Evolutionary conservation across 1,284 basidiomycete species (phyloP), one percentile per base, ranked within the genome.

Genomic region (Singerocomus rubriflavus): DNA sequence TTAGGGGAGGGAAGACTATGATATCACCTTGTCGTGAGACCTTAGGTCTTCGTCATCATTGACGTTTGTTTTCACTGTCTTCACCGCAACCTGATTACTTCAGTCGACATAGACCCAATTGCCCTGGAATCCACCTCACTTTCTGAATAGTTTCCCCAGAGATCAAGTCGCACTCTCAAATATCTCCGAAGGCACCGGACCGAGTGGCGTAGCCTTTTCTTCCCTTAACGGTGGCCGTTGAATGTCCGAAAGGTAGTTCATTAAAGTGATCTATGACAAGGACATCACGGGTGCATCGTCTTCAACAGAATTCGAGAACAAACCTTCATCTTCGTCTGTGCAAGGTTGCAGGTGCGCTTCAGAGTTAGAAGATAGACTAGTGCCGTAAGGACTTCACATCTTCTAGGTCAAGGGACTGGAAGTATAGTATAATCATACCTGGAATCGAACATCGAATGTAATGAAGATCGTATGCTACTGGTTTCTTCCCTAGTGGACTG

Each of bases 141-240:
- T 38, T 34, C 5, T 39, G 50, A 37, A 35, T 26, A 5, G 45
- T 44, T 25, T 29, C 34, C 25, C 27, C 50, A 8, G 39, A 53
- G 13, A 53, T 34, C 17, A 64, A 46, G 8, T 63, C 54, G 6
- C 62, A 66, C 40, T 63, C 46, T 64, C 62, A 68, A 9, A 68
- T 34, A 48, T 68, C 64, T 32, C 51, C 62, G 14, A 52, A 68
- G n/a, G 6, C 35, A 6, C 62, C 62, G 17, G 21, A 21, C 0
- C 10, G 33, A 5, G 31, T 48, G 27, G 65, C 26, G 36, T 46
- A 66, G 11, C 0, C 3, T 11, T 16, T 4, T 33, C 17, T 63
- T 43, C 53, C 59, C 33, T 25, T 52, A 12, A 67, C 21, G 14
- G 5, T 39, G 4, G 41, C 17, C 31, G 35, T 32, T 6, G 50